Percentiles rank a stretch among this genome's conserved stretches.
Conservation (phyloP, 2,329 filamentous ascomycete genomes). For the Aspergillus jensenii region DNA sequence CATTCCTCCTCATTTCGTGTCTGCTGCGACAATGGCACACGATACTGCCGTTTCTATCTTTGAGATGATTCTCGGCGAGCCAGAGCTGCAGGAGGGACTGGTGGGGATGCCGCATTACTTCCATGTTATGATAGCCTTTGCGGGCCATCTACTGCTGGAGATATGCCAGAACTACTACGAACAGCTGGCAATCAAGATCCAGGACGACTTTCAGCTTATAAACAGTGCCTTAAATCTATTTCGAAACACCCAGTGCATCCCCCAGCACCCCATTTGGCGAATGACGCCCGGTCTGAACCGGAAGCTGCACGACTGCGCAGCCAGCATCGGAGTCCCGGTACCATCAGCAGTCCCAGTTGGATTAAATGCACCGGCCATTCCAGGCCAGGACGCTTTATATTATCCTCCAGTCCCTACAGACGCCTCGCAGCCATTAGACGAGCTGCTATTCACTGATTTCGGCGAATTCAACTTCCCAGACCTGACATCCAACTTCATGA, state of each 20-base stretch:
- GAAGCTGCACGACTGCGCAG: constrained; percentile 22
- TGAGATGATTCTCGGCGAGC: constrained; percentile 39
- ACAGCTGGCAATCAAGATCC: constrained; percentile 33
- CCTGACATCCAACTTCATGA: constrained; percentile 9
- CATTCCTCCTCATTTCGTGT: constrained; percentile 33
- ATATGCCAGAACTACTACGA: constrained; percentile 37
- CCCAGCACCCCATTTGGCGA: constrained; percentile 24
- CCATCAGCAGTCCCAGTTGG: neutral
- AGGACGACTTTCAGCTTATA: constrained; percentile 16
- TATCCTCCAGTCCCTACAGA: neutral
- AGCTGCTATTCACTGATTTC: constrained; percentile 1
- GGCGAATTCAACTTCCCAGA: constrained; percentile 7
- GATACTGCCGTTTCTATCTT: constrained; percentile 39
- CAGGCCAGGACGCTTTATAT: neutral
- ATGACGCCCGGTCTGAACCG: constrained; percentile 24
- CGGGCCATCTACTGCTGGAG: constrained; percentile 42
- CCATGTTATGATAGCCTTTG: constrained; percentile 46
- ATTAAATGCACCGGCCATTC: neutral
- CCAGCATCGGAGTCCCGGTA: constrained; percentile 1
- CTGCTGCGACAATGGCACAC: constrained; percentile 28
- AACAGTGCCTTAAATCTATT: constrained; percentile 20
- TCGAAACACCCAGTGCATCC: constrained; percentile 17
- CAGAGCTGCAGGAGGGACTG: constrained; percentile 36
- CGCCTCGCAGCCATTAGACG: neutral
- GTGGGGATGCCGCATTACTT: constrained; percentile 45